Conservation (phyloP, 805 yeast species). For the Nakazawaea populi region DNA sequence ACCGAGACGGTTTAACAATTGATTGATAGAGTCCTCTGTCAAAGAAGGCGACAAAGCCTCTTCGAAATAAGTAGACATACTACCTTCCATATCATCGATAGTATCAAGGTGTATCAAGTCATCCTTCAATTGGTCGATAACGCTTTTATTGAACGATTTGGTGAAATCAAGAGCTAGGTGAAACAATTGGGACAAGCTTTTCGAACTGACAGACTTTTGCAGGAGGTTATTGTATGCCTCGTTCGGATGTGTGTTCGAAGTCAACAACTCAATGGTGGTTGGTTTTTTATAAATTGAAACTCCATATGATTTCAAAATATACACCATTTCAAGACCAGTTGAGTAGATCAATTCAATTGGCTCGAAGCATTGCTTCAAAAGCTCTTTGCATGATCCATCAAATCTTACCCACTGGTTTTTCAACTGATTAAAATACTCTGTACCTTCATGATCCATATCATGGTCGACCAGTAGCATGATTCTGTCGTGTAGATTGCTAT, state of each 20-base stretch:
- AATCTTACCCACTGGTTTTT: slow-evolving; percentile 61
- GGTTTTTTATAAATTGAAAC: slow-evolving; percentile 28
- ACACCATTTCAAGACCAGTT: slow-evolving; percentile 22
- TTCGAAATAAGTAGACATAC: slow-evolving; percentile 36
- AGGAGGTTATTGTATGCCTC: background rate
- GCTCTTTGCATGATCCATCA: slow-evolving; percentile 67
- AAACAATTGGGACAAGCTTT: slow-evolving; percentile 17
- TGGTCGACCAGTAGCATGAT: slow-evolving; percentile 12
- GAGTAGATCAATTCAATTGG: slow-evolving; percentile 45
- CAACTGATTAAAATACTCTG: slow-evolving; percentile 29
- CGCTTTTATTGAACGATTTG: slow-evolving; percentile 29
- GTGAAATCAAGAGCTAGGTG: slow-evolving; percentile 29
- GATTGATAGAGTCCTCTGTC: slow-evolving; percentile 29
- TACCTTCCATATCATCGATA: slow-evolving; percentile 24
- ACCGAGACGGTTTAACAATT: slow-evolving; percentile 33
- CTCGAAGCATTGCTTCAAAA: slow-evolving; percentile 55
- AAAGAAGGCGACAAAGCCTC: slow-evolving; percentile 33
- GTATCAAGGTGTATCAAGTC: slow-evolving; percentile 11
- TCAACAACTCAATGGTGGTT: slow-evolving; percentile 27
- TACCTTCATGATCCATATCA: slow-evolving; percentile 19
- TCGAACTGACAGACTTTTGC: background rate
- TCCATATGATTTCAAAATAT: slow-evolving; percentile 28
- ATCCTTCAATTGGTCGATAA: slow-evolving; percentile 22
- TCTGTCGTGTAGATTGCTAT: background rate
- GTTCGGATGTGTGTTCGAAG: slow-evolving; percentile 10